phyloP scores from a whole-genome alignment of 2,329 filamentous ascomycete genomes.

The Catunica adiposa region DNA sequence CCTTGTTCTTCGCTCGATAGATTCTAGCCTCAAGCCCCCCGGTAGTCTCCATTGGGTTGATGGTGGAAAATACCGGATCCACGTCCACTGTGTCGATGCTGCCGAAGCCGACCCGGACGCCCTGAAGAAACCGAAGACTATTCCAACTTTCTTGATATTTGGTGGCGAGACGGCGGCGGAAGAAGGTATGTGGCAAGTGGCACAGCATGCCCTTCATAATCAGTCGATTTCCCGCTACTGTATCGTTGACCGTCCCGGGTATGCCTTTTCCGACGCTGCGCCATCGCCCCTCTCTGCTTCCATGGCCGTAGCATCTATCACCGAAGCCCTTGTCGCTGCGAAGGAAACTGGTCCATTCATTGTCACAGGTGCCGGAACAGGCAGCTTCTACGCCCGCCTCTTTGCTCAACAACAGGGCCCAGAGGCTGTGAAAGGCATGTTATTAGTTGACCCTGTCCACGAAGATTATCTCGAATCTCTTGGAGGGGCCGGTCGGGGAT shows the following conservation, averaged over 20 bases:
- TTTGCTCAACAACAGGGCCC: conserved; percentile 70
- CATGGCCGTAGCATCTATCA: conserved; percentile 78
- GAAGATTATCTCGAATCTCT: conserved; percentile 30
- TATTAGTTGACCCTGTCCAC: conserved; percentile 78
- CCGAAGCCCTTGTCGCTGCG: conserved; percentile 64
- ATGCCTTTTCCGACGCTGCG: conserved; percentile 76
- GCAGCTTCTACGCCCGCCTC: conserved; percentile 76
- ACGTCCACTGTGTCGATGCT: conserved; percentile 54
- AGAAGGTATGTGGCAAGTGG: conserved; percentile 62
- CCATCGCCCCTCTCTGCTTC: conserved; percentile 86
- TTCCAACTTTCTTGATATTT: conserved; percentile 76
- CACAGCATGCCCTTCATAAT: conserved; percentile 57
- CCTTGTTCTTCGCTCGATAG: conserved; percentile 62
- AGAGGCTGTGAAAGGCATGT: conserved; percentile 52
- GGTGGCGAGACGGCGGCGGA: conserved; percentile 68
- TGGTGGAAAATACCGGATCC: conserved; percentile 67
- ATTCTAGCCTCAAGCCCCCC: conserved; percentile 55
- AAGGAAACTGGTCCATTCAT: conserved; percentile 83
- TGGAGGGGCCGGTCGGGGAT: conserved; percentile 1
- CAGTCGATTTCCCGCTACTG: conserved; percentile 79
- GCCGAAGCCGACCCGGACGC: background rate
- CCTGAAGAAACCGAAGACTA: background rate
- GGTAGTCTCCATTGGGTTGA: conserved; percentile 71
- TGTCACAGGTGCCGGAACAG: conserved; percentile 69
- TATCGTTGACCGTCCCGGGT: conserved; percentile 84